Conservation (phyloP, 148 eudicot species). For the Nepenthes mirabilis region DNA sequence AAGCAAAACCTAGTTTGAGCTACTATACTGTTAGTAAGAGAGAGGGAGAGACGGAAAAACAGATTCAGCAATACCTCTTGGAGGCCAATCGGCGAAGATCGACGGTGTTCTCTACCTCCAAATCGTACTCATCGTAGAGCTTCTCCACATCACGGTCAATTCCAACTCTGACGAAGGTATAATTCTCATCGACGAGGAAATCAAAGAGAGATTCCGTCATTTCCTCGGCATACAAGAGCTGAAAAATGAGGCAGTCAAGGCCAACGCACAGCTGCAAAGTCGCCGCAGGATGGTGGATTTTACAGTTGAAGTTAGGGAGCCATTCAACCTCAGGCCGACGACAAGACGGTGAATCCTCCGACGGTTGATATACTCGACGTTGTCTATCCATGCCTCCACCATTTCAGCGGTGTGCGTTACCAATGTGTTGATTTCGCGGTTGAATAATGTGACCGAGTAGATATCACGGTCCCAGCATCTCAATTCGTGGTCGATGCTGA, state of each 20-base stretch:
- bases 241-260: slow-evolving; percentile 13
- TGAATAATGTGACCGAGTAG: background rate
- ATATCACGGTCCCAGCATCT: background rate
- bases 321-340: slow-evolving; percentile 35
- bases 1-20: too few species aligned
- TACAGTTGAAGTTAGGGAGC: slow-evolving; percentile 12
- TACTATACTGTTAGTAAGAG: too few species aligned
- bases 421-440: background rate
- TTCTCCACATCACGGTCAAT: slow-evolving; percentile 3
- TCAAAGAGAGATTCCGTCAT: background rate
- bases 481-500: too few species aligned
- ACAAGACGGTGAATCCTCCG: slow-evolving; percentile 13
- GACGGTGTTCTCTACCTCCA: background rate
- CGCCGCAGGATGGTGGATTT: slow-evolving; percentile 12
- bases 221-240: background rate
- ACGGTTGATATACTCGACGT: background rate
- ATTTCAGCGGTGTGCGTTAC: slow-evolving; percentile 12
- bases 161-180: slow-evolving; percentile 10
- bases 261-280: slow-evolving; percentile 24
- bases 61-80: too few species aligned
- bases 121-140: slow-evolving; percentile 1
- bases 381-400: slow-evolving; percentile 13
- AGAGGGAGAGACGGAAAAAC: too few species aligned
- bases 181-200: background rate
- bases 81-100: slow-evolving; percentile 2